Evolutionary conservation across 305 asterid genomes (phyloP).

Genomic region (Solanum hybrid): DNA sequence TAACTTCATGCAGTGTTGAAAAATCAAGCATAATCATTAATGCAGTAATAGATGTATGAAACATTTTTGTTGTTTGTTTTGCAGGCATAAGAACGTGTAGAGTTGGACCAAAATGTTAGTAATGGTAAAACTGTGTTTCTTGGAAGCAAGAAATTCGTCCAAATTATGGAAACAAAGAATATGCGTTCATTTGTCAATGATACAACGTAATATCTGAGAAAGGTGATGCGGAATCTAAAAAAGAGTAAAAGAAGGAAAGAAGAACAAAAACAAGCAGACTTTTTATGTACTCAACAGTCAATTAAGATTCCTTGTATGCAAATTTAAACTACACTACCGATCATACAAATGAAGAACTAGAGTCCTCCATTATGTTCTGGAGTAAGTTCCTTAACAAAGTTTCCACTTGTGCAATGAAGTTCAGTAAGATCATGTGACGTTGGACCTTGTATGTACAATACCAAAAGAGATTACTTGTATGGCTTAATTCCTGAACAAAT

Average conservation of each 20-base stretch:
- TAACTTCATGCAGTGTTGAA: background rate
- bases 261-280: background rate
- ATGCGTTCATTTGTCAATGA: background rate
- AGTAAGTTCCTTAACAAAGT: background rate
- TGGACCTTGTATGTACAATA: background rate
- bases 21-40: background rate
- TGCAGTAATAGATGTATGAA: background rate
- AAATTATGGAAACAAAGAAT: background rate
- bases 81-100: background rate
- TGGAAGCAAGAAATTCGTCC: background rate
- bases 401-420: background rate
- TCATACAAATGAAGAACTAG: background rate
- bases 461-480: background rate
- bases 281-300: background rate
- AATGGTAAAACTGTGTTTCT: background rate
- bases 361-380: background rate
- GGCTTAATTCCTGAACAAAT: slow-evolving; percentile 2
- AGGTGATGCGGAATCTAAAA: background rate
- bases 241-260: background rate
- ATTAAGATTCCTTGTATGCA: background rate
- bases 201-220: background rate
- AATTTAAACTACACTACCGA: background rate
- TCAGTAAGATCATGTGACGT: background rate
- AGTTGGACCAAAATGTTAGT: background rate
- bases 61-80: background rate